Evolutionary conservation across 108 stramenopile species (phyloP), one percentile per base, ranked within the genome.

Genomic region (Discostella stelligeroides): DNA sequence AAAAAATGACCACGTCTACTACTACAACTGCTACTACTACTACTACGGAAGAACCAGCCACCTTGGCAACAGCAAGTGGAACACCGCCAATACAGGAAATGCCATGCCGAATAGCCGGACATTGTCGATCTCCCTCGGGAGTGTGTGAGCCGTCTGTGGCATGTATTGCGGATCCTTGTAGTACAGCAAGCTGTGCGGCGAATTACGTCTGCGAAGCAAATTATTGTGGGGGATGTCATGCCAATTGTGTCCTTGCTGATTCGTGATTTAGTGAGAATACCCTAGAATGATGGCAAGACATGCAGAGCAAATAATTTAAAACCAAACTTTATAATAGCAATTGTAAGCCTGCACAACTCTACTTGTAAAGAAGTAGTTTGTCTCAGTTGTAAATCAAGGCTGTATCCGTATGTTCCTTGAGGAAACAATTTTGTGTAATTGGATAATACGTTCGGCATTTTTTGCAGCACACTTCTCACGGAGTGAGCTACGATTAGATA

Each of bases 151-250:
- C 42, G 27, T 13, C 24, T n/a, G 29, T 63, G 23, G n/a, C 15
- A 6, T 63, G 61, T 42, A 6, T 18, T 5, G 61, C 47, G 20
- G 61, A 63, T 63, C 61, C 61, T 4, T 63, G 61, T 24, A 45
- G 29, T 24, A 42, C 27, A 12, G 24, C 45, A 9, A 13, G 4
- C 0, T 63, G 61, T 47, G 61, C 6, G 47, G 45, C 47, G 17
- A 42, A 28, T 24, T n/a, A 63, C 13, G n/a, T 63, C 11, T 63
- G 61, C 25, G 45, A 47, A 24, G 29, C 61, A 18, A 63, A 63
- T 28, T 29, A 47, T 43, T 63, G 61, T 7, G 61, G 61, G 2
- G 61, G 61, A 27, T 63, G 61, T 7, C 61, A 63, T 63, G 45
- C 61, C 45, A 14, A 30, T 47, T 63, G 61, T 34, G 61, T 34